Evolutionary conservation across 1,139 yeast species (phyloP).

Genomic region (Lodderomyces pseudojiufengensis): DNA sequence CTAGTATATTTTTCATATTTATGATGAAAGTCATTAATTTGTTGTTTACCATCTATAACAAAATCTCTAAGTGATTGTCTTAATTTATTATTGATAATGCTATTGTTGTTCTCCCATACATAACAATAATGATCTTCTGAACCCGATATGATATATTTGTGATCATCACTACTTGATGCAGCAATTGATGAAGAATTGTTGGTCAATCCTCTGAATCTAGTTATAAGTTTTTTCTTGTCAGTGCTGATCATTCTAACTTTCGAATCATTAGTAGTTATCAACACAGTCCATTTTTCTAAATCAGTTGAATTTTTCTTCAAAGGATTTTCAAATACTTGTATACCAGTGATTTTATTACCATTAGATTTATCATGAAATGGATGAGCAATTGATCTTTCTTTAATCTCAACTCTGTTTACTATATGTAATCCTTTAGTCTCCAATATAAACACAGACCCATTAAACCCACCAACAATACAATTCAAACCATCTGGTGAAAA

Average conservation of each 20-base stretch:
- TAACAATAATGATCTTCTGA: constrained; percentile 72
- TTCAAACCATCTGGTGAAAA: constrained; percentile 68
- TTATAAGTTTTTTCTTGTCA: constrained; percentile 53
- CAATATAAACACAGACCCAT: constrained; percentile 63
- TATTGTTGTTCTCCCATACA: constrained; percentile 57
- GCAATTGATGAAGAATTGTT: constrained; percentile 69
- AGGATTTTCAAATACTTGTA: constrained; percentile 27
- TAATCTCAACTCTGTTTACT: constrained; percentile 52
- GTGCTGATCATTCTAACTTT: constrained; percentile 64
- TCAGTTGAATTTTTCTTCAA: constrained; percentile 12
- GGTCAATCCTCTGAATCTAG: constrained; percentile 69
- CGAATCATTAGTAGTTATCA: constrained; percentile 79
- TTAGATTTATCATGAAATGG: constrained; percentile 25
- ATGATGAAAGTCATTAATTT: constrained; percentile 27
- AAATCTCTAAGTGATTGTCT: constrained; percentile 34
- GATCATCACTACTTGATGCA: constrained; percentile 62
- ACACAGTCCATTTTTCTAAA: constrained; percentile 31
- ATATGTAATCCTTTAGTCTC: constrained; percentile 64
- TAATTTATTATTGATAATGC: constrained; percentile 37
- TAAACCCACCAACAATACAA: constrained; percentile 76
- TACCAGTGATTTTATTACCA: constrained; percentile 43
- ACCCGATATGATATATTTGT: constrained; percentile 49
- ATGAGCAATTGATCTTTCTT: constrained; percentile 25
- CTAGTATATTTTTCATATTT: constrained; percentile 33
- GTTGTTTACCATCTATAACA: constrained; percentile 34